Evolutionary conservation across 2,329 filamentous ascomycete genomes (phyloP), one percentile per base, ranked within the genome.

Genomic region (Phaeosphaeriaceae sp.): DNA sequence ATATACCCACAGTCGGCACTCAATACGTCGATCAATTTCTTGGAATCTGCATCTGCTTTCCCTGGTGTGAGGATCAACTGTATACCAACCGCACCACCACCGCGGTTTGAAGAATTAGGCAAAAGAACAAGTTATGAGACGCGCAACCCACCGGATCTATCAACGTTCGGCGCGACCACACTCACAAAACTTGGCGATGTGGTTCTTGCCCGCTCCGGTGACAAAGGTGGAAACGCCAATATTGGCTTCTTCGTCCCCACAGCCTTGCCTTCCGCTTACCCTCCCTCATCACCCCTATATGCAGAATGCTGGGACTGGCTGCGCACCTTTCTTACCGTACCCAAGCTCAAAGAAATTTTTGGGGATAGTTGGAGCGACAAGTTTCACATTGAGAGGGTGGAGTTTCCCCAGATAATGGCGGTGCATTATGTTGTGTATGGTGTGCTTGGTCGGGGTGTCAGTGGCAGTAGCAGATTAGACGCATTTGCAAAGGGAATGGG

Each of bases 401-500:
- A 78, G 57, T 72, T 76, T 36, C 60, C 65, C 15, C 51, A 60
- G 2, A 75, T 76, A 0, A 55, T 62, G 51, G 72, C 73, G 0
- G 72, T 77, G 47, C 73, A 78, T 53, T 77, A 76, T 53, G 72
- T 80, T 1, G 67, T 79, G 7, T 76, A 79, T 61, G 75, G 75
- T 1, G 70, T 78, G 36, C 48, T 79, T 40, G 76, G 74, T 3
- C 53, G 74, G 13, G 77, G 77, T 7, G 75, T 86, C 3, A 85
- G 82, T 60, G 83, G 82, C 55, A 81, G 80, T 10, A 77, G 71
- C 22, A 66, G 77, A 41, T 60, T 86, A 19, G 84, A 86, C 72
- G 73, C 74, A 11, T 73, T 85, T 61, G 84, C 81, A 1, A 86
- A 86, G 65, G 82, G 83, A 0, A 84, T 85, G 64, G 81, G 78